Base-by-base conservation (phyloP, 78 protist species). In the Pelomyxa schiedti region DNA sequence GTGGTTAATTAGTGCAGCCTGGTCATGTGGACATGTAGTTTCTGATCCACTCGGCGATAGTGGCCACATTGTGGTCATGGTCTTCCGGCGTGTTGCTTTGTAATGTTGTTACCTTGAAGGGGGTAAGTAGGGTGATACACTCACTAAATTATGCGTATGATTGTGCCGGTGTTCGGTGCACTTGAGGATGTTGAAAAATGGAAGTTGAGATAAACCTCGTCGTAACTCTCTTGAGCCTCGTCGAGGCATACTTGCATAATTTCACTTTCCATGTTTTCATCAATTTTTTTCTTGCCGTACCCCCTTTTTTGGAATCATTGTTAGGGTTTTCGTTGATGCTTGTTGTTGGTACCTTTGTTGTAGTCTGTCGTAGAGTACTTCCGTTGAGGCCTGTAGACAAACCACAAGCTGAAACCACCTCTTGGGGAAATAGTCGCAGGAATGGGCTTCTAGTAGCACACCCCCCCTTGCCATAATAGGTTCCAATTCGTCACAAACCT, bases 361-460 rank as follows among this genome's bases (percentile, higher is more conserved):
- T 35, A 88, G 79, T 26, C 97, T 69, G 22, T 85, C 88, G 64
- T 72, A 76, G 24, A 92, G 87, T 5, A 9, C 0, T 8, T 68
- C 16, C 75, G 65, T 92, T 64, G 77, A 83, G 32, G 94, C 26
- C 32, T 92, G 69, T 63, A 94, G 81, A 4, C 90, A 93, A 6
- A 94, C 66, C 32, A 94, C 96, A 28, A 86, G 66, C 41, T 88
- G 88, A 47, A 94, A 92, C 95, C 95, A 92, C 5, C 97, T 52
- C 75, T 92, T 92, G 6, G 97, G 97, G 74, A 94, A 92, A 64
- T 86, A 66, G 37, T 90, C 96, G 69, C 86, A 86, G 4, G 83
- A 24, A 47, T 92, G 95, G 72, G 80, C 86, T 71, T 94, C 97
- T 5, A 94, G 91, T 1, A 94, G 41, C 8, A 1, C 0, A 64